Conservation (phyloP, 768 basidiomycete species). For the Mycena leptocephala region DNA sequence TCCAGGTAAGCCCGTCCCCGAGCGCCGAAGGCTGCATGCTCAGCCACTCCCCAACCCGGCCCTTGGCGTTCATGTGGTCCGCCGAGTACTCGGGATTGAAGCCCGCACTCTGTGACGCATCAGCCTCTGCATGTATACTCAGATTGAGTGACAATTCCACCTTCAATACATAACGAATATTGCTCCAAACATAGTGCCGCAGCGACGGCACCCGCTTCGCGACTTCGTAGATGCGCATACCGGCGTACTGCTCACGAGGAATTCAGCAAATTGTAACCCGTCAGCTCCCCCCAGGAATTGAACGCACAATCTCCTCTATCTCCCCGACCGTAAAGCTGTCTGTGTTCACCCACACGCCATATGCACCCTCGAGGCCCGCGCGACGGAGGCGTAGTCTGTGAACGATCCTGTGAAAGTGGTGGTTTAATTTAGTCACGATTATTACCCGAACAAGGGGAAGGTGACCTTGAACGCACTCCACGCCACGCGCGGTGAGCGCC, state of each 20-base stretch:
- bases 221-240: slow-evolving; percentile 59
- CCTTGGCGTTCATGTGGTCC: no score
- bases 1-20: slow-evolving; percentile 4
- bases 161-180: slow-evolving; percentile 43
- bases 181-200: no score
- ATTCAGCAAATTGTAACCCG: not conserved
- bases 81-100: not conserved
- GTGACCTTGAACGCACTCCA: slow-evolving; percentile 44
- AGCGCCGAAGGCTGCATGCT: not conserved
- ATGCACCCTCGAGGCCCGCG: slow-evolving; percentile 52
- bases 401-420: slow-evolving; percentile 59
- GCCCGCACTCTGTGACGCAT: not conserved
- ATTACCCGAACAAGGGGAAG: no score
- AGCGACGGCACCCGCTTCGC: slow-evolving; percentile 51
- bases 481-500: slow-evolving; percentile 52
- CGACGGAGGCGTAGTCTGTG: slow-evolving; percentile 48
- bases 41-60: not conserved
- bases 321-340: slow-evolving; percentile 60
- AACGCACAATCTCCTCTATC: slow-evolving; percentile 50
- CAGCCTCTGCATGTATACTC: not conserved
- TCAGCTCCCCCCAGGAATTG: not conserved
- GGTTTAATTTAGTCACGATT: no score
- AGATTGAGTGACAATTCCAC: slow-evolving; percentile 37
- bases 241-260: slow-evolving; percentile 46
- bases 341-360: no score